Evolutionary conservation across 2,329 filamentous ascomycete species (phyloP).

Genomic region (Lasiodiplodia citricola): DNA sequence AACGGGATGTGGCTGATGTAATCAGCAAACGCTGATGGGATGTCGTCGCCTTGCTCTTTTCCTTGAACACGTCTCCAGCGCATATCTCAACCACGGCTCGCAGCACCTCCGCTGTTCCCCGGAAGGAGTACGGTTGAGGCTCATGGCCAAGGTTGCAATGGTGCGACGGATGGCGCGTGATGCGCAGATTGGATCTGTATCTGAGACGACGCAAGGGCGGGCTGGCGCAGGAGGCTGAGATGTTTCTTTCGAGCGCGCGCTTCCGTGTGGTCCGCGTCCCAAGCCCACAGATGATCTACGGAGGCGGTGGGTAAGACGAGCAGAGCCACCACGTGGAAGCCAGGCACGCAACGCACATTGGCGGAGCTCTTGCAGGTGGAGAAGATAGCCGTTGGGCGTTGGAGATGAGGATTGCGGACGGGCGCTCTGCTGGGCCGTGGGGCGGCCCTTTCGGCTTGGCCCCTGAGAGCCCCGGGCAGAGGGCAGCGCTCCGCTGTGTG

Average conservation of each 20-base stretch:
- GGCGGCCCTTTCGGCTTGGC: conserved; percentile 1
- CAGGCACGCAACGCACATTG: not conserved
- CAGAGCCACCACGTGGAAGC: conserved; percentile 14
- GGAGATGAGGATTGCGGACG: conserved; percentile 12
- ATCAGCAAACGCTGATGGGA: no score
- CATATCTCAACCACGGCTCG: no score
- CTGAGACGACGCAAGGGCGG: not conserved
- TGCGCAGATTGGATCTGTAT: not conserved
- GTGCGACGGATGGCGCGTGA: not conserved
- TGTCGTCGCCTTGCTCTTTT: no score
- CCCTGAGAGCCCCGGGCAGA: conserved; percentile 14
- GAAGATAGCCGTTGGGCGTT: conserved; percentile 15
- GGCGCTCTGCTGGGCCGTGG: conserved; percentile 2
- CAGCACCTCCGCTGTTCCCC: no score
- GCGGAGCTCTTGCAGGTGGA: conserved; percentile 11
- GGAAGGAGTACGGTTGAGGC: no score
- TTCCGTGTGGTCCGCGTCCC: not conserved
- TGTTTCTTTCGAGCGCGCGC: not conserved
- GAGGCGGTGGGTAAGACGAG: conserved; percentile 16
- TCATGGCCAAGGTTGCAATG: no score
- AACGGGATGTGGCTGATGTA: no score
- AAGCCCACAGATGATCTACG: conserved; percentile 6
- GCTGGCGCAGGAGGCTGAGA: not conserved
- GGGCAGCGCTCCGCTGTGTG: conserved; percentile 15
- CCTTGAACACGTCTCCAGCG: no score